Percentiles rank a stretch among this genome's conserved stretches.
Conservation (phyloP, 495 filamentous ascomycete genomes). For the Tuber microsphaerosporum region DNA sequence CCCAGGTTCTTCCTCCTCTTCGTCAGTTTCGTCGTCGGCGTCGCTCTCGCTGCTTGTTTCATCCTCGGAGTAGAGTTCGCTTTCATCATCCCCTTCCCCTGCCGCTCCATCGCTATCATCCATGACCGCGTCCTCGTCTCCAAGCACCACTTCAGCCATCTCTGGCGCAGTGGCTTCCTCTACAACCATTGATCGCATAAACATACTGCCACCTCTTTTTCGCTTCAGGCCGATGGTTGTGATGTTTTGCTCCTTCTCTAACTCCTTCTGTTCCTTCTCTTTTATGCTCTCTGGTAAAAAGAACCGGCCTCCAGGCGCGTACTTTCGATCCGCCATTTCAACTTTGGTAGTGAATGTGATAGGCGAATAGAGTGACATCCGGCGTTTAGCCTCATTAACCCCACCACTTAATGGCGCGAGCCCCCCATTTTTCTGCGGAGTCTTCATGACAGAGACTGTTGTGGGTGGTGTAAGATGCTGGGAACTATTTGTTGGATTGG, state of each 20-base stretch:
- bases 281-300: conserved; percentile 38
- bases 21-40: conserved; percentile 39
- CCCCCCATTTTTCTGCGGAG: conserved; percentile 28
- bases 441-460: conserved; percentile 26
- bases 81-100: conserved; percentile 31
- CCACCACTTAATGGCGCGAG: conserved; percentile 10
- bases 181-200: conserved; percentile 25
- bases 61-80: conserved; percentile 33
- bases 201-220: conserved; percentile 23
- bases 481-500: conserved; percentile 18
- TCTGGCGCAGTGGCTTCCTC: conserved; percentile 26
- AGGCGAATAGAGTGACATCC: conserved; percentile 39
- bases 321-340: conserved; percentile 40
- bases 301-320: conserved; percentile 40
- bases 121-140: conserved; percentile 29
- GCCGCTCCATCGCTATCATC: conserved; percentile 30
- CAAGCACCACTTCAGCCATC: conserved; percentile 23
- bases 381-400: conserved; percentile 31
- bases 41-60: conserved; percentile 37
- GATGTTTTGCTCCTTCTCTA: conserved; percentile 26
- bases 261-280: conserved; percentile 34
- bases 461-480: conserved; percentile 38
- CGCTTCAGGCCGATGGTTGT: conserved; percentile 21
- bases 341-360: conserved; percentile 37
- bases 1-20: conserved; percentile 30